A percentile compares a stretch with the other conserved stretches of the same genome.
Conservation (phyloP, 2,329 filamentous ascomycete species). For the Aspergillus pseudotamarii region DNA sequence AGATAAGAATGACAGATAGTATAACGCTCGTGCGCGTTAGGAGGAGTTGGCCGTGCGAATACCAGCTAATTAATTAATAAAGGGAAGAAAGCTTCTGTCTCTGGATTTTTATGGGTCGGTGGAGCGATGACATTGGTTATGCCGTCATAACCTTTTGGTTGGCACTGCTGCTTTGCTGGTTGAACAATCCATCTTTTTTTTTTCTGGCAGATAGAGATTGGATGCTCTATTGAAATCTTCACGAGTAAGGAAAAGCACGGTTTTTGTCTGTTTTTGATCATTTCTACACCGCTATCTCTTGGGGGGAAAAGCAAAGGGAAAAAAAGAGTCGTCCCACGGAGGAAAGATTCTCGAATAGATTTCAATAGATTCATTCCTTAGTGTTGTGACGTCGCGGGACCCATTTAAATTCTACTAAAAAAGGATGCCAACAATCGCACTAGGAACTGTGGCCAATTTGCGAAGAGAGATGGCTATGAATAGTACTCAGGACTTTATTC, state of each 20-base stretch:
- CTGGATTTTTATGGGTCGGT: slow-evolving; percentile 6
- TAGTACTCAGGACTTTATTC: too few relatives aligned
- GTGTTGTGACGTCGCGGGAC: slow-evolving; percentile 1
- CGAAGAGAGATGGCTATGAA: not conserved
- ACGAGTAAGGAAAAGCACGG: not conserved
- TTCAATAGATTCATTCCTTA: slow-evolving; percentile 1
- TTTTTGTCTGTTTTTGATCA: not conserved
- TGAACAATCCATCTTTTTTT: too few relatives aligned
- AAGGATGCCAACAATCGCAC: not conserved
- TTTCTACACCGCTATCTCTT: slow-evolving; percentile 2
- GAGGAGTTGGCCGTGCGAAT: not conserved
- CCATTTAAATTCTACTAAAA: slow-evolving; percentile 2
- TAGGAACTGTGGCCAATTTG: not conserved
- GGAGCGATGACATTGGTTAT: slow-evolving; percentile 16
- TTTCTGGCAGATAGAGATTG: not conserved
- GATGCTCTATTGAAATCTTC: not conserved
- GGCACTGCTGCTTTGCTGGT: not conserved
- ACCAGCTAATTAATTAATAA: not conserved
- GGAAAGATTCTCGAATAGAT: not conserved
- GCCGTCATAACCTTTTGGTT: slow-evolving; percentile 14
- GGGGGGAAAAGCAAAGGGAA: not conserved
- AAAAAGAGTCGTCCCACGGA: not conserved
- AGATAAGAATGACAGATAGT: not conserved
- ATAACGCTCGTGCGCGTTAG: not conserved
- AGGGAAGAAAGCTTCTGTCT: not conserved